Evolutionary conservation across 495 filamentous ascomycete genomes (phyloP).

Genomic region (Podospora fimiseda): DNA sequence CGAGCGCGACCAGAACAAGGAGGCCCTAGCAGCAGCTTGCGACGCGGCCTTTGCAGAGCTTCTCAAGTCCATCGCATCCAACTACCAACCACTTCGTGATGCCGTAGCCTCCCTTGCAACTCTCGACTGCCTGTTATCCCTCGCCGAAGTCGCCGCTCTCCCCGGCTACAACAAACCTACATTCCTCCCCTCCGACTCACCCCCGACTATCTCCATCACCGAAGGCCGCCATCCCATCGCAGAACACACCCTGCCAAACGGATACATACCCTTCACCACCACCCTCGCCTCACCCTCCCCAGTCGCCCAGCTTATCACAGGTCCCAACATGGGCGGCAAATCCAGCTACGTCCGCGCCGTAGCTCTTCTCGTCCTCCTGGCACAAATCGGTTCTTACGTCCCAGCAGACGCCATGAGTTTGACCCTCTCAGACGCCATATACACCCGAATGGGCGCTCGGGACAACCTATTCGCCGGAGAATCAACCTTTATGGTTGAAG

Average conservation of each 20-base stretch:
- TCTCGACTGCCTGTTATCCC: slow-evolving; percentile 83
- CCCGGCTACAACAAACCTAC: slow-evolving; percentile 87
- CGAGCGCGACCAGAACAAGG: slow-evolving; percentile 91
- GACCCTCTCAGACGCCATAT: slow-evolving; percentile 83
- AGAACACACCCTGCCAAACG: slow-evolving; percentile 77
- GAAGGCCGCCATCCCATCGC: slow-evolving; percentile 93
- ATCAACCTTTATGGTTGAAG: slow-evolving; percentile 95
- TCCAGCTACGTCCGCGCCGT: slow-evolving; percentile 89
- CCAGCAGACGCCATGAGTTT: slow-evolving; percentile 69
- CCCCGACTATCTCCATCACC: slow-evolving; percentile 62
- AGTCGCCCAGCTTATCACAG: slow-evolving; percentile 82
- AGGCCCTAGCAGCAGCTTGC: slow-evolving; percentile 85
- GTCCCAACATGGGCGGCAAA: slow-evolving; percentile 98
- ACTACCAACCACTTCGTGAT: slow-evolving; percentile 86
- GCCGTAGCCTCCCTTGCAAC: slow-evolving; percentile 78
- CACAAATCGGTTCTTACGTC: slow-evolving; percentile 91
- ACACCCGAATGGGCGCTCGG: slow-evolving; percentile 93
- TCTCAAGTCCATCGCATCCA: slow-evolving; percentile 62
- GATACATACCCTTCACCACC: slow-evolving; percentile 90
- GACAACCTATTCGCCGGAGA: slow-evolving; percentile 97
- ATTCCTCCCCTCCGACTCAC: slow-evolving; percentile 53
- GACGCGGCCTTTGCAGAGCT: slow-evolving; percentile 73
- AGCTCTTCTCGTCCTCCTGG: slow-evolving; percentile 88
- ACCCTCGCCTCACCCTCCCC: slow-evolving; percentile 52
- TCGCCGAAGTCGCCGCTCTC: slow-evolving; percentile 73